phyloP scores from a whole-genome alignment of 352 stramenopile genomes.

The Bremia lactucae region DNA sequence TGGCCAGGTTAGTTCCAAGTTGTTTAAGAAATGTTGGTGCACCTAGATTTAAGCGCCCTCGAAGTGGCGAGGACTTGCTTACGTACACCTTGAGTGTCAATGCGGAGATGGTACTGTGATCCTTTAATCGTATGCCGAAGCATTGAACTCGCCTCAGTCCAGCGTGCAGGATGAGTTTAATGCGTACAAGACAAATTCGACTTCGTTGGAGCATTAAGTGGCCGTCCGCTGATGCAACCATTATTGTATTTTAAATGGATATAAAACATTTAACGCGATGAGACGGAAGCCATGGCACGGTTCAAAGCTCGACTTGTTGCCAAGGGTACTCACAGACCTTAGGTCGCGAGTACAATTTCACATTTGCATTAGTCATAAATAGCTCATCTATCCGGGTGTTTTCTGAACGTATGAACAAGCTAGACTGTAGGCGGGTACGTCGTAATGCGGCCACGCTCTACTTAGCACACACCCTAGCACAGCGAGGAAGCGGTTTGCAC shows the following conservation, averaged over 20 bases:
- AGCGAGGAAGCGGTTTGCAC: no score
- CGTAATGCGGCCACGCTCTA: no score
- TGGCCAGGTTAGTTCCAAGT: neutral
- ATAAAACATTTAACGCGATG: neutral
- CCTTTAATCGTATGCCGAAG: neutral
- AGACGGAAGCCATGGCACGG: neutral
- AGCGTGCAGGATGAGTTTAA: neutral
- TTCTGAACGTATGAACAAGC: neutral
- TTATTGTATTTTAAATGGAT: neutral
- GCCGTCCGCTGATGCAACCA: neutral
- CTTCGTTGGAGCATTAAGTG: neutral
- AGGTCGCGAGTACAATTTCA: conserved; percentile 1
- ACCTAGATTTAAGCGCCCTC: neutral
- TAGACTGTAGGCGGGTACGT: no score
- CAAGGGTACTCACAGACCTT: neutral
- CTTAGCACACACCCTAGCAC: no score
- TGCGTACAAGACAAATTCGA: no score
- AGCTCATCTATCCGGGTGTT: neutral
- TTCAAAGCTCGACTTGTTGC: neutral
- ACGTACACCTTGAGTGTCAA: conserved; percentile 1
- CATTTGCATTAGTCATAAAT: neutral
- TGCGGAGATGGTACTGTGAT: neutral
- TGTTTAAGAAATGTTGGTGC: neutral
- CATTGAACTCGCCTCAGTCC: neutral
- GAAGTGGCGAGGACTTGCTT: neutral